Base-by-base conservation (phyloP, 345 rosid species). In the Eucalyptus sp. region DNA sequence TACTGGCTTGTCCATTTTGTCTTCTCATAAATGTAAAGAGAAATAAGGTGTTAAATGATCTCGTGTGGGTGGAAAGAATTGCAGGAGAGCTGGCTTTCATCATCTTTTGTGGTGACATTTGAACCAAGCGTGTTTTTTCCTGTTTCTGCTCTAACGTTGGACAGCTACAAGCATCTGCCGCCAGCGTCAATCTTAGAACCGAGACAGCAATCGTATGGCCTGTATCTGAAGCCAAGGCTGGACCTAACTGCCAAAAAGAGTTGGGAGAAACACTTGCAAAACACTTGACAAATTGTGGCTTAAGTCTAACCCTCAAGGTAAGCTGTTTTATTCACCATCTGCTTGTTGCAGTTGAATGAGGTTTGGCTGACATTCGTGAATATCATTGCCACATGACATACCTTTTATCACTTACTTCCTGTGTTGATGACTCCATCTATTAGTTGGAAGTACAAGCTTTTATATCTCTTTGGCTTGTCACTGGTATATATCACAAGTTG, bases 161-260 rank as follows among this genome's bases (percentile, higher is more conserved):
- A 91, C 95, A 98, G 99, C 95, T 98, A 88, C 97, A 94, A 94
- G 99, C 97, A 87, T 96, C 95, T n/a, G 90, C 98, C 88, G 99
- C 99, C 86, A 95, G 93, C 91, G 98, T 98, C 87, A 96, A 97
- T 91, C 98, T 96, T 89, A 92, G 98, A 15, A 97, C 98, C 2
- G 99, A 97, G 94, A 96, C 98, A 68, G 99, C 99, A 87, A 68
- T 96, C 41, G 96, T 98, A 62, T 97, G 99, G 99, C 98, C 99
- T 25, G 92, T 92, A 87, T 94, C 95, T 8, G 98, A 97, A 93
- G 99, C 97, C 86, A 98, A 93, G 91, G 92, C 79, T 88, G 87
- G 88, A 43, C 95, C 97, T 37, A 94, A 98, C 90, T 98, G 99
- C 98, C 94, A 94, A 91, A 91, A 94, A 54, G 93, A 92, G 91